Conservation (phyloP, 768 basidiomycete species). For the Agaricus subrufescens region DNA sequence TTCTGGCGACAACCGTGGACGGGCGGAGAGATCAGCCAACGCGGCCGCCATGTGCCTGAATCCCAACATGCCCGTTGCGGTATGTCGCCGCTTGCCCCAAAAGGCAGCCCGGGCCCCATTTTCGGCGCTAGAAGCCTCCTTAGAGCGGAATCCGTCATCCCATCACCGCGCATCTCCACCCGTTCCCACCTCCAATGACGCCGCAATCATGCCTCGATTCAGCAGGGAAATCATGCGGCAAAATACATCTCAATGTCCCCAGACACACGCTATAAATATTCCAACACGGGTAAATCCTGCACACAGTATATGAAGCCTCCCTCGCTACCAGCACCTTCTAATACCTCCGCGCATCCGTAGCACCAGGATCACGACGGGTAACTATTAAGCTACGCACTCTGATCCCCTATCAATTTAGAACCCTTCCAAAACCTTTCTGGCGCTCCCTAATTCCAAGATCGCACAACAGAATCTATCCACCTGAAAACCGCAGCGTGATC, state of each 20-base stretch:
- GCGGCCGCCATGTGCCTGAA: conserved; percentile 19
- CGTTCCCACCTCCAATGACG: neutral
- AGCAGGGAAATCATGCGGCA: too few relatives aligned
- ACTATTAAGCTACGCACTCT: neutral
- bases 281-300: too few relatives aligned
- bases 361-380: neutral
- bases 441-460: neutral
- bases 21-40: conserved; percentile 20
- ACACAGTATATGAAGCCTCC: neutral
- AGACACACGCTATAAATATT: neutral
- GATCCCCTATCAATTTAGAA: too few relatives aligned
- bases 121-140: neutral
- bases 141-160: neutral
- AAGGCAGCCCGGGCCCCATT: conserved; percentile 15
- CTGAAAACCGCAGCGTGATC: neutral
- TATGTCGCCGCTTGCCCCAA: conserved; percentile 10
- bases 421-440: too few relatives aligned
- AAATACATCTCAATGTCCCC: too few relatives aligned
- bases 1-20: conserved; percentile 29
- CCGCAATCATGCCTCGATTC: too few relatives aligned
- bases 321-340: neutral
- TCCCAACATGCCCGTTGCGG: conserved; percentile 16
- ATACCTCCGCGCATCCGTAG: neutral
- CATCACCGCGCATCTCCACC: neutral
- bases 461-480: conserved; percentile 1